phyloP scores from a whole-genome alignment of 208 protist genomes.

The Acanthamoeba quina region DNA sequence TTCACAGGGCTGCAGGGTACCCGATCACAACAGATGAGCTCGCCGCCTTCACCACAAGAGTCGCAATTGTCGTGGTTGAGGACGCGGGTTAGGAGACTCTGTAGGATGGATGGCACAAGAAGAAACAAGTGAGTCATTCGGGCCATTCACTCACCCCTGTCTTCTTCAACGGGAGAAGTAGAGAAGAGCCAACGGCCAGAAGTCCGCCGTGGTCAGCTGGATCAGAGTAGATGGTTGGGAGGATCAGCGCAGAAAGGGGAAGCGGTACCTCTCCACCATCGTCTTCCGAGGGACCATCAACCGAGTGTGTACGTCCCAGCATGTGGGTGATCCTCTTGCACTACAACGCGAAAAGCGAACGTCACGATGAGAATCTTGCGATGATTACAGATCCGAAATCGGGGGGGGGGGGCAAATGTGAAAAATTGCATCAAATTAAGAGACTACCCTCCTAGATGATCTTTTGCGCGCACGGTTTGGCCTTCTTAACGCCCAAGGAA shows the following conservation, averaged over 20 bases:
- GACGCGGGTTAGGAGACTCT: constrained; percentile 29
- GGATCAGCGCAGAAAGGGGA: not conserved
- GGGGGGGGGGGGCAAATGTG: not conserved
- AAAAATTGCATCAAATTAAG: not conserved
- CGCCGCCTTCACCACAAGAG: constrained; percentile 31
- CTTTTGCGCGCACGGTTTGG: not conserved
- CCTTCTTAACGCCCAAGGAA: not conserved
- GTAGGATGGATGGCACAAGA: not conserved
- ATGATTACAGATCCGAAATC: not conserved
- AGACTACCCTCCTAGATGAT: no score
- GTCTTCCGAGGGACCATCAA: not conserved
- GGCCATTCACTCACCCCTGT: no score
- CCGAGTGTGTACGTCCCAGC: not conserved
- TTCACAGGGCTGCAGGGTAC: not conserved
- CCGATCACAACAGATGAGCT: constrained; percentile 36
- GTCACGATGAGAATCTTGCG: not conserved
- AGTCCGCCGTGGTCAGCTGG: no score
- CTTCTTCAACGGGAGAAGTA: not conserved
- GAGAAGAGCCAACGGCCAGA: no score
- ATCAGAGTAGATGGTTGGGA: no score
- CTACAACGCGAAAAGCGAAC: not conserved
- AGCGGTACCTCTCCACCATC: constrained; percentile 5
- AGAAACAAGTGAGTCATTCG: not conserved
- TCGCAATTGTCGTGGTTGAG: constrained; percentile 51
- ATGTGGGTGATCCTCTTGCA: not conserved